Evolutionary conservation across 228 moss, liverwort and hornwort species (phyloP), one percentile per base, ranked within the genome.

Genomic region (Sphagnum magellanicum): DNA sequence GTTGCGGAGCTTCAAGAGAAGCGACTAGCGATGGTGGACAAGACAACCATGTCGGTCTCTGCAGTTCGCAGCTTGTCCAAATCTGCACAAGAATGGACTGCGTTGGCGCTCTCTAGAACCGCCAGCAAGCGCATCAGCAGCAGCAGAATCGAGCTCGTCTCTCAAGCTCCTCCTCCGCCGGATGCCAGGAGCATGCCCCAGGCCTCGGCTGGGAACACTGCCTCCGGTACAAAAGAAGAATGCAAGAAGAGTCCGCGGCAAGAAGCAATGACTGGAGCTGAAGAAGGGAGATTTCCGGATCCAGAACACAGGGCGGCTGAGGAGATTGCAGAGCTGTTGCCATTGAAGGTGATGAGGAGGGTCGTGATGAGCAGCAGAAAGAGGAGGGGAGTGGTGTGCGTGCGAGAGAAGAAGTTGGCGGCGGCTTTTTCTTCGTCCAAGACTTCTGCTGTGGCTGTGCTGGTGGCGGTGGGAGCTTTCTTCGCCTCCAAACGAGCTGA

Each of bases 31-130:
- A 71, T 95, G 63, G 91, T 90, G 0, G 87, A 88, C n/a, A 84
- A 95, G 72, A 55, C 55, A 6, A 92, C 90, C 3, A 91, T 87
- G 46, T 75, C 90, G 0, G 74, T 87, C 5, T 90, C 90, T 16
- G 81, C 83, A 3, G 92, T 85, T 2, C 81, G 88, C 5, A 85
- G 83, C 58, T 63, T 92, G 62, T 89, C 91, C 50, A 83, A 86
- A 73, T 86, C 88, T 49, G 80, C 89, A 17, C 84, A 90, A 58
- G 94, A 89, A 64, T 91, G 94, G 94, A 90, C 90, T 5, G 85
- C 79, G 48, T 59, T 64, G 0, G 79, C 81, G 51, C 65, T 86
- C 17, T 77, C 79, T 11, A 81, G 81, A 70, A 86, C 82, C 17
- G 73, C 82, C 16, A 79, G 79, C 59, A 70, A 77, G 57, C 59